Percentiles rank a stretch among this genome's conserved stretches.
phyloP scores from a whole-genome alignment of 352 stramenopile genomes.

The Phytopythium litorale region DNA sequence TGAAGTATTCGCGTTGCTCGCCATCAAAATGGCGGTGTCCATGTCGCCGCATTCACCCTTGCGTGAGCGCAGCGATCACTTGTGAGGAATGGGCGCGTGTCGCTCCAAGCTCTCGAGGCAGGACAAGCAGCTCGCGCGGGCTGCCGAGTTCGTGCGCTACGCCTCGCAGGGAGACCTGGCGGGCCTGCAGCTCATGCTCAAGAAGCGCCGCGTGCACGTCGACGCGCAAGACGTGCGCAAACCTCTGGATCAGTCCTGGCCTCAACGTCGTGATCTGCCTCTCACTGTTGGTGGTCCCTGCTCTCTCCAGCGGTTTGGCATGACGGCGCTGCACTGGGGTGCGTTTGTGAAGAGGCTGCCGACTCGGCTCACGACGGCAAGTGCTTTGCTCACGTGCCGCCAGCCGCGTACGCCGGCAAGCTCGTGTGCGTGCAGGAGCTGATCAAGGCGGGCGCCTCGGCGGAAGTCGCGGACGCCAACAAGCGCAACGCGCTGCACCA shows the following conservation, averaged over 20 bases:
- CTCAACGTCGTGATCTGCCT: neutral
- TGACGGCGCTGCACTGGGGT: constrained; percentile 82
- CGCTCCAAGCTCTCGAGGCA: constrained; percentile 10
- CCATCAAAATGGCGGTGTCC: too few relatives aligned
- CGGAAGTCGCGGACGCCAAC: constrained; percentile 40
- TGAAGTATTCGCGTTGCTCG: too few relatives aligned
- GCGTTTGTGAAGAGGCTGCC: neutral
- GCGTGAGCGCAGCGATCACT: neutral
- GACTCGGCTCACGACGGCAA: neutral
- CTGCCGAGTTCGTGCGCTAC: constrained; percentile 48
- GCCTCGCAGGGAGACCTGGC: constrained; percentile 48
- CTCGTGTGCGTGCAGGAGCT: constrained; percentile 52
- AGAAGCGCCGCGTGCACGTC: constrained; percentile 38
- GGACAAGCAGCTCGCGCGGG: constrained; percentile 32
- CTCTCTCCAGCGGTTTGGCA: constrained; percentile 48
- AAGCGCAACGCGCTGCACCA: constrained; percentile 71
- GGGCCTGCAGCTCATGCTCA: constrained; percentile 46
- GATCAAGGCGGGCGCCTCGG: constrained; percentile 38
- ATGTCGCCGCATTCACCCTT: too few relatives aligned
- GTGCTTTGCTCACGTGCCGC: too few relatives aligned
- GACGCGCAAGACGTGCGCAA: constrained; percentile 52
- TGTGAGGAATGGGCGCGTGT: constrained; percentile 13
- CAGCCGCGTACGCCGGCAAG: constrained; percentile 59
- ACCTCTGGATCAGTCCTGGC: neutral
- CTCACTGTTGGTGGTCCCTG: neutral